Percentiles rank a stretch among this genome's conserved stretches.
Evolutionary conservation across 306 rosid genomes (phyloP).

Genomic region (Ammopiptanthus mongolicus): DNA sequence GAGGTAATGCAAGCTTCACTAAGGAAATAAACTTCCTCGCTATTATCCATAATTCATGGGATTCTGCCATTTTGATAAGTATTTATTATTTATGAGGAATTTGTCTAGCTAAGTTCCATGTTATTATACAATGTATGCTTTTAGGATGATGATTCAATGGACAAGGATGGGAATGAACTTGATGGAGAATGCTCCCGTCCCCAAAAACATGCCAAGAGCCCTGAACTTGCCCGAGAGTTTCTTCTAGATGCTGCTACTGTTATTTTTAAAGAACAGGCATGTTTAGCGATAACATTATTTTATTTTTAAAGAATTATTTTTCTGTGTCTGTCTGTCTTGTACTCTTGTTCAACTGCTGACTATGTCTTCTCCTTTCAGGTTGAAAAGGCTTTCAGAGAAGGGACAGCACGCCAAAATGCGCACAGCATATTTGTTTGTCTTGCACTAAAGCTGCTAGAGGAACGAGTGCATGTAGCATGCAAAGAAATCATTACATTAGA

Average conservation of each 20-base stretch:
- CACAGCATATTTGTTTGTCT: slow-evolving; percentile 97
- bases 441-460: slow-evolving; percentile 92
- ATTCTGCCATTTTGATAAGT: background rate
- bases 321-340: background rate
- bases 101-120: slow-evolving; percentile 6
- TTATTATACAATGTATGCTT: slow-evolving; percentile 22
- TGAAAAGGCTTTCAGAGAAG: slow-evolving; percentile 98
- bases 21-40: slow-evolving; percentile 26
- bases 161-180: slow-evolving; percentile 86
- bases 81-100: background rate
- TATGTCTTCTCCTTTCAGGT: slow-evolving; percentile 55
- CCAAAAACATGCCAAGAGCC: slow-evolving; percentile 99
- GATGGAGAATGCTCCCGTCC: slow-evolving; percentile 99
- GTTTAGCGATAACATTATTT: slow-evolving; percentile 28
- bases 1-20: slow-evolving; percentile 60
- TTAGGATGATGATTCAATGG: slow-evolving; percentile 92
- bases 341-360: slow-evolving; percentile 20
- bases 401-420: slow-evolving; percentile 99
- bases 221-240: slow-evolving; percentile 98
- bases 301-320: slow-evolving; percentile 68
- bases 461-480: slow-evolving; percentile 94
- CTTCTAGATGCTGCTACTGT: slow-evolving; percentile 97
- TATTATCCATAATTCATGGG: background rate
- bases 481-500: slow-evolving; percentile 93
- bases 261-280: slow-evolving; percentile 94